Percentiles rank a stretch among this genome's conserved stretches.
Evolutionary conservation across 805 yeast species (phyloP).

Genomic region (Yarrowia sp.): DNA sequence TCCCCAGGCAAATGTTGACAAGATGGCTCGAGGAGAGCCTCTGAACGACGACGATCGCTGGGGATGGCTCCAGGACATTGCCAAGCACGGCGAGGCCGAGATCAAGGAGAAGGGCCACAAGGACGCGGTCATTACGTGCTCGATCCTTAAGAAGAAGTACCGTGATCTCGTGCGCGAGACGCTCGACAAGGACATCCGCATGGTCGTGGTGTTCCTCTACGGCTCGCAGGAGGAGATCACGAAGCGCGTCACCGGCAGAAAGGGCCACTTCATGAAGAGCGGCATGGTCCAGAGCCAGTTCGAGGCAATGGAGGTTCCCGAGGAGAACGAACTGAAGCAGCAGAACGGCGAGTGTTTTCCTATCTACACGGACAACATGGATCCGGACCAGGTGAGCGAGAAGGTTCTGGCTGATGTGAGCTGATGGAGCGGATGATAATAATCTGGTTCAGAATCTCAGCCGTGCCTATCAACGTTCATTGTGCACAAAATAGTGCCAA

Average conservation of each 20-base stretch:
- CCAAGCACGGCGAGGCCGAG: constrained; percentile 41
- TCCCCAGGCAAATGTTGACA: constrained; percentile 66
- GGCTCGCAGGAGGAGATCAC: constrained; percentile 61
- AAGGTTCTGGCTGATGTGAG: not conserved
- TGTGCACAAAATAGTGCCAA: no score
- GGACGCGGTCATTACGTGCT: constrained; percentile 65
- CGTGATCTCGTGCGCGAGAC: constrained; percentile 56
- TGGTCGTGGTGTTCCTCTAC: constrained; percentile 52
- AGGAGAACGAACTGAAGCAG: constrained; percentile 5
- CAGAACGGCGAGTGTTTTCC: constrained; percentile 1
- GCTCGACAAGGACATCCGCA: constrained; percentile 37
- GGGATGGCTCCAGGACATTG: constrained; percentile 73
- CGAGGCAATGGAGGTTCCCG: constrained; percentile 70
- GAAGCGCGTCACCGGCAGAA: constrained; percentile 59
- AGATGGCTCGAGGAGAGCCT: constrained; percentile 81
- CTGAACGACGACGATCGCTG: constrained; percentile 86
- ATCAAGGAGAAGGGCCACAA: constrained; percentile 36
- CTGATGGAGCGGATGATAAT: no score
- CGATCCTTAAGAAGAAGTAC: constrained; percentile 74
- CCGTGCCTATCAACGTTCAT: no score
- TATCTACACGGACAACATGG: not conserved
- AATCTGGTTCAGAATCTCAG: no score
- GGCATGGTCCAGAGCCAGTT: constrained; percentile 81
- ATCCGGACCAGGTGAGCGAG: not conserved
- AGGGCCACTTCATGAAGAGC: constrained; percentile 83